A percentile compares a stretch with the other conserved stretches of the same genome.
These are phyloP conservation scores for Pseudopyricularia cyperi DNA, from an alignment of 2,329 filamentous ascomycete genomes.

Conservation along the genomic window DNA sequence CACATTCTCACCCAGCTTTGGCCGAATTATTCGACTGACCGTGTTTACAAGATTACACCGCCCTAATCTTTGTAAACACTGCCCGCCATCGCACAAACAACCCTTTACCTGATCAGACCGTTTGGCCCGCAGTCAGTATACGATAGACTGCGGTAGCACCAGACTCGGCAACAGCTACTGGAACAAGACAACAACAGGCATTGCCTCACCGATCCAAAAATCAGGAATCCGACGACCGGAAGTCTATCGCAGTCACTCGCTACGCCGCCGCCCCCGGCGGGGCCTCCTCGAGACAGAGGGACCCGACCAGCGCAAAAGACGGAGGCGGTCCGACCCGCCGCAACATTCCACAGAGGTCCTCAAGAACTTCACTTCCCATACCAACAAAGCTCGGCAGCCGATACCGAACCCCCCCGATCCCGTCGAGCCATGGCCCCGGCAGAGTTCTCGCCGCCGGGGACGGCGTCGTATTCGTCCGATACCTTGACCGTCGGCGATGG, in stretches of 20 bases:
- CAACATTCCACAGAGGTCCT: not conserved
- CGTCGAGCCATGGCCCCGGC: slow-evolving; percentile 47
- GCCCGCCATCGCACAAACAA: too few relatives aligned
- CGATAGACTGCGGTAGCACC: too few relatives aligned
- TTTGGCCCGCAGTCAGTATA: too few relatives aligned
- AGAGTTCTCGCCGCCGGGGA: slow-evolving; percentile 56
- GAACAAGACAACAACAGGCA: too few relatives aligned
- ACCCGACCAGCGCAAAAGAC: not conserved
- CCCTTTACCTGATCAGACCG: too few relatives aligned
- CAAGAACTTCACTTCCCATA: not conserved
- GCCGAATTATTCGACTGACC: not conserved
- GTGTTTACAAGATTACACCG: not conserved
- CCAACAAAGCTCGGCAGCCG: not conserved
- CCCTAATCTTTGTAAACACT: too few relatives aligned
- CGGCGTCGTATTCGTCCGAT: slow-evolving; percentile 58
- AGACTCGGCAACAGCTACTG: too few relatives aligned
- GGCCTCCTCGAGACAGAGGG: not conserved
- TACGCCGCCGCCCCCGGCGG: not conserved
- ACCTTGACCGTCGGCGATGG: slow-evolving; percentile 71
- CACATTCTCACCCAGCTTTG: not conserved
- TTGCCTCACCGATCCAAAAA: too few relatives aligned
- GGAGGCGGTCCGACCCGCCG: not conserved
- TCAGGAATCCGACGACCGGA: too few relatives aligned
- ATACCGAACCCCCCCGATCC: not conserved
- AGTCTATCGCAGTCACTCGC: too few relatives aligned